Base-by-base conservation (phyloP, 192 early-diverging fungal species). In the Backusella australiensis region DNA sequence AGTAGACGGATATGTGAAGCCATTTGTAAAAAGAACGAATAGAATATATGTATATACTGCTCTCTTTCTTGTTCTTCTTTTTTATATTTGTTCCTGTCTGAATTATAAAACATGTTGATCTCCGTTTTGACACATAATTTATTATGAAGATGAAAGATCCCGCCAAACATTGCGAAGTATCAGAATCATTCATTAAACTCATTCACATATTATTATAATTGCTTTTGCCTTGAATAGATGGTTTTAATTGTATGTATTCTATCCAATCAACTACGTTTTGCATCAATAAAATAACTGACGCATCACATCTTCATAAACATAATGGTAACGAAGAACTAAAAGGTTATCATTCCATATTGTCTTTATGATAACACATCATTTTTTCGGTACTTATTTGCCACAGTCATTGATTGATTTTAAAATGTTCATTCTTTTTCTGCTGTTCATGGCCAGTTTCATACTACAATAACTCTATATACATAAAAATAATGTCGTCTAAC, bases 81-180 rank as follows among this genome's bases (percentile, higher is more conserved):
- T 63, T 63, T 56, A 56, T 56, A 63, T 63, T 3, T 63, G 26
- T 63, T 63, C 56, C 21, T 63, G 56, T 63, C 56, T 63, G 56
- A 29, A 63, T 63, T 63, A 63, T 63, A 63, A 63, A 63, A 63
- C 12, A 56, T 56, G 26, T 63, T 63, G 23, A 63, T 26, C 56
- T 63, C 56, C 56, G 56, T 63, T 63, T 63, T 63, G 56, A 63
- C 56, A 63, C 56, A 63, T 63, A 63, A 63, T 63, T 63, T 9
- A 63, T 49, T 49, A 63, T 56, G 7, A 56, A 56, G 21, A 21
- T 23, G 21, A 29, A 63, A 63, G 23, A 63, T 63, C 12, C 56
- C 56, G 21, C 56, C 9, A 63, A 12, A 29, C 23, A 14, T 12
- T 63, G 21, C 21, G 29, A 63, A 63, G 29, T 49, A 63, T 23